A percentile compares a stretch with the other conserved stretches of the same genome.
Evolutionary conservation across 495 filamentous ascomycete species (phyloP).

Genomic region (Saxophila tyrrhenica): DNA sequence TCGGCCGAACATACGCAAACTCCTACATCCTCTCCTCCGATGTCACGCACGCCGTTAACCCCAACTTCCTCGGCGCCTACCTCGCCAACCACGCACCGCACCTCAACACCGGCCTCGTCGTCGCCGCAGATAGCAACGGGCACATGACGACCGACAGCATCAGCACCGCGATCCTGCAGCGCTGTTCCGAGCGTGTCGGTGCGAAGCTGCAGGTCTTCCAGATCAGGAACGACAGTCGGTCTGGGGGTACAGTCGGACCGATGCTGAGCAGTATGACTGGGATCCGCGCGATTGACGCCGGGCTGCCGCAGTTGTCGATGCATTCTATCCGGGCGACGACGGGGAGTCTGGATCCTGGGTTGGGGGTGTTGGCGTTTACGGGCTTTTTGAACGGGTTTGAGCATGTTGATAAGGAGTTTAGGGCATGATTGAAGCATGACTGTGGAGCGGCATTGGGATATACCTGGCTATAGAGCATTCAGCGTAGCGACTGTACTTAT

Average conservation of each 20-base stretch:
- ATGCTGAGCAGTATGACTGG: constrained; percentile 76
- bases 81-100: constrained; percentile 74
- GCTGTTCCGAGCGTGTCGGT: constrained; percentile 58
- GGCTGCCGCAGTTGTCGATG: constrained; percentile 89
- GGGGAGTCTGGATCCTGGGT: constrained; percentile 72
- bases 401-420: constrained; percentile 76
- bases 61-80: constrained; percentile 76
- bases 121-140: constrained; percentile 79
- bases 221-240: constrained; percentile 80
- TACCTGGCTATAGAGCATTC: neutral
- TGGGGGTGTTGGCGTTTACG: constrained; percentile 80
- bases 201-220: constrained; percentile 78
- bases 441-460: too few relatives aligned
- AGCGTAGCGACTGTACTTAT: neutral
- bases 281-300: constrained; percentile 76
- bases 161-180: constrained; percentile 61
- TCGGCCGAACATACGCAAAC: constrained; percentile 79
- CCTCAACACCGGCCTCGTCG: constrained; percentile 78
- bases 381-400: constrained; percentile 85
- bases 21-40: constrained; percentile 89
- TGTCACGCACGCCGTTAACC: constrained; percentile 89
- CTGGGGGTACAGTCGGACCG: constrained; percentile 89
- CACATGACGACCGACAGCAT: constrained; percentile 88
- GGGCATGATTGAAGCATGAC: too few relatives aligned
- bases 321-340: constrained; percentile 88